Base-by-base conservation (phyloP, 805 yeast genomes). In the Saccharomycopsis sp. region DNA sequence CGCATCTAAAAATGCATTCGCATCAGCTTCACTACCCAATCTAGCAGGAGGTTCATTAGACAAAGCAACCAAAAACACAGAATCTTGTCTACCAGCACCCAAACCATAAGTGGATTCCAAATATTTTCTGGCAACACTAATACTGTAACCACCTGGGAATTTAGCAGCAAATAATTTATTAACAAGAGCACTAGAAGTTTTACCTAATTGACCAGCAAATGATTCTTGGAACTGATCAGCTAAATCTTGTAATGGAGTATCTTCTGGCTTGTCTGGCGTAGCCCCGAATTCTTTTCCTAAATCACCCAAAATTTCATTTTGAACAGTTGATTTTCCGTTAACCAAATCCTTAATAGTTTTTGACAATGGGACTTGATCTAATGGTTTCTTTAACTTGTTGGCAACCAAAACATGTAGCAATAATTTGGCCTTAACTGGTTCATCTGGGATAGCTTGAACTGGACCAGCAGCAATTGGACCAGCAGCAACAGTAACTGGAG, bases 81-180 rank as follows among this genome's bases (percentile, higher is more conserved):
- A 75, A 63, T 93, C 97, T 71, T 90, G 97, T 72, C 97, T 82
- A 57, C 97, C 96, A 38, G 85, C 51, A 54, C 85, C 94, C 57
- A 93, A 75, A 55, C 98, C 98, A 85, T 85, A 93, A 65, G 90
- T 79, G 37, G 89, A 62, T 69, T 85, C 89, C 63, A 93, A 77
- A 68, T 93, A 85, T 65, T 89, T 87, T 73, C 97, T 83, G 42
- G 96, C 95, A 53, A 76, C 71, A 51, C 96, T 82, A 56, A 90
- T 81, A 39, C 95, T 84, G 68, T 90, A 93, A 17, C 99, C 99
- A 75, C 99, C 99, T 44, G 99, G 97, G 97, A 93, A 93, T 72
- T 93, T 93, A 23, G 97, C 83, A 8, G 97, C 81, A 72, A 89
- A 84, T 60, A 93, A 74, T 68, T 97, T 82, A 52, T 95, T 85